Base-by-base conservation (phyloP, 169 alveolate species). In the Plasmodium gonderi region DNA sequence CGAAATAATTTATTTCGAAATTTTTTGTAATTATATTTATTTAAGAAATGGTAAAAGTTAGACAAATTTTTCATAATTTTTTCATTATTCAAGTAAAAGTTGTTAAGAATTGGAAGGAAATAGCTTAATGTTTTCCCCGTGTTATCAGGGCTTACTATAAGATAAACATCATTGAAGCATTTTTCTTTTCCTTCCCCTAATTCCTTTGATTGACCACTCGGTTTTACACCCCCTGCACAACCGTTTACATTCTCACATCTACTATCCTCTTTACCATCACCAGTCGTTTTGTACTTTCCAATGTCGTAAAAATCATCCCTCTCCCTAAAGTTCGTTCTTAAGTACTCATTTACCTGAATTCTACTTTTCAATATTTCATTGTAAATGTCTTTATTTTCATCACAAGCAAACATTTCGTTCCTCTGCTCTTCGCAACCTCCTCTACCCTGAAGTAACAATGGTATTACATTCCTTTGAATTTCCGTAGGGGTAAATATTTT, bases 11-110 rank as follows among this genome's bases (percentile, higher is more conserved):
- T 89, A 69, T 89, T 89, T 77, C 60, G 80, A 76, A n/a, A 77
- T 31, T 89, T 89, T 76, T 89, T 89, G 51, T 89, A 89, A 89
- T 89, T 89, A 89, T 89, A 77, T 77, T 89, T 89, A 67, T 89
- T 89, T 54, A 89, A 77, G 49, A 89, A 89, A 23, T 89, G 38
- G 49, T 89, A 89, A 89, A 89, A 89, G 20, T 89, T 89, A 5
- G 78, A 77, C 31, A 89, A 49, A 79, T 79, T 40, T 17, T 77
- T 76, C 90, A 89, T 89, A 45, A 76, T 76, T 29, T 78, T 38
- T 36, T 89, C 90, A 77, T 89, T 89, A 68, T 60, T 76, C 42
- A 23, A 8, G 64, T 89, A 89, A 89, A 89, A 89, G 51, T 89
- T 89, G 47, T 77, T 64, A 17, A 89, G 14, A 14, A 89, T 65